Percentiles rank a stretch among this genome's conserved stretches.
Evolutionary conservation across 1,284 basidiomycete genomes (phyloP).

Genomic region (Pseudozyma hubeiensis): DNA sequence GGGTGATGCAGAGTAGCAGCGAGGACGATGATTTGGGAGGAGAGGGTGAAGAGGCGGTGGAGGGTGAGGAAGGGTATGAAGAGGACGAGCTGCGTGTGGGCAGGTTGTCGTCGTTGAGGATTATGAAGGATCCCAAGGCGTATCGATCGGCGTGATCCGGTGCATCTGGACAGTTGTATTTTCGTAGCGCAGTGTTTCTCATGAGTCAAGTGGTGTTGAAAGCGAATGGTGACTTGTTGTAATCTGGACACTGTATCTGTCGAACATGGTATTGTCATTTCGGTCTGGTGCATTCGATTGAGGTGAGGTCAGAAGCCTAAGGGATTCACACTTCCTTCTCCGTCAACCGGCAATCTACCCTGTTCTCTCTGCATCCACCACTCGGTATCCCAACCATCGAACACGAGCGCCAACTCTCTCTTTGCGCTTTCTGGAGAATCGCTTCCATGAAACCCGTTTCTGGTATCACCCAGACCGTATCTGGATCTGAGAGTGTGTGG

Average conservation of each 20-base stretch:
- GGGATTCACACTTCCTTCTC: constrained; percentile 22
- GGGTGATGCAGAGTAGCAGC: constrained; percentile 63
- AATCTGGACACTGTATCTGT: not conserved
- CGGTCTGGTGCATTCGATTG: not conserved
- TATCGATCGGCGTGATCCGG: constrained; percentile 46
- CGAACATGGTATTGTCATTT: constrained; percentile 1
- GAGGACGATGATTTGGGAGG: constrained; percentile 69
- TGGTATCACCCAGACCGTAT: constrained; percentile 64
- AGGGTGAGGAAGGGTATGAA: constrained; percentile 45
- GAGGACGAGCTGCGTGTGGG: constrained; percentile 53
- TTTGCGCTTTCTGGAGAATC: constrained; percentile 37
- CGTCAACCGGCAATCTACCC: constrained; percentile 18
- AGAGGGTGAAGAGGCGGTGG: constrained; percentile 33
- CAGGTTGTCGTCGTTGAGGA: constrained; percentile 45
- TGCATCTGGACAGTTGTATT: too few species aligned
- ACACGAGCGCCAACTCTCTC: constrained; percentile 51
- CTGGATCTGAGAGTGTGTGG: constrained; percentile 47
- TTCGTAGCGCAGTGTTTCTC: too few species aligned
- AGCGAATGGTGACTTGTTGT: not conserved
- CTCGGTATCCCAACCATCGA: constrained; percentile 55
- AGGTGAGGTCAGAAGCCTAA: constrained; percentile 11
- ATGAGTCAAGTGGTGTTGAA: too few species aligned
- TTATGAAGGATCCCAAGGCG: constrained; percentile 62
- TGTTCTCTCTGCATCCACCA: constrained; percentile 53
- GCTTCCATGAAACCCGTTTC: constrained; percentile 66